Evolutionary conservation across 2,329 filamentous ascomycete species (phyloP).

Genomic region (Aspergillus sp.): DNA sequence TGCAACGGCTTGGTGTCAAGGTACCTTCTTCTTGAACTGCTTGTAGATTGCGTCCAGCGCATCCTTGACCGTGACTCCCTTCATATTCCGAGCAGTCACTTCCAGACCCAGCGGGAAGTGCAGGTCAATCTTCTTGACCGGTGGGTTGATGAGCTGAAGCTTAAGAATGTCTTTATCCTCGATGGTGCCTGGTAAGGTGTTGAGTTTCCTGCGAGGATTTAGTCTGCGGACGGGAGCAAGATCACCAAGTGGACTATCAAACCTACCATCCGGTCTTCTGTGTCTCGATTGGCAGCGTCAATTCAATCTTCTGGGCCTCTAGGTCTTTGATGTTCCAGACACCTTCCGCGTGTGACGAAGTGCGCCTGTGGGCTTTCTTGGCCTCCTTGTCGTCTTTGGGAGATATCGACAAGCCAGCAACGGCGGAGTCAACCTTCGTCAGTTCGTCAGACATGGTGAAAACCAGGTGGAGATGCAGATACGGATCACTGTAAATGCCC

Average conservation of each 20-base stretch:
- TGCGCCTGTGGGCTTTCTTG: constrained; percentile 65
- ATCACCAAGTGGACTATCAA: neutral
- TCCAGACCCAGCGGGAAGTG: constrained; percentile 86
- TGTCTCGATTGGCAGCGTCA: constrained; percentile 36
- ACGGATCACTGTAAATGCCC: neutral
- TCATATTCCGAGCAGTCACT: constrained; percentile 85
- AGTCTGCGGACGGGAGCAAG: neutral
- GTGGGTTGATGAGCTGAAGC: constrained; percentile 74
- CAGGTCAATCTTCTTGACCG: constrained; percentile 91
- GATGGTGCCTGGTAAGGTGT: constrained; percentile 73
- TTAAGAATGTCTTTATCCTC: constrained; percentile 85
- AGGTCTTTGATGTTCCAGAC: constrained; percentile 83
- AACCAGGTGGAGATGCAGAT: constrained; percentile 1
- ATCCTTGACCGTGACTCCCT: constrained; percentile 96
- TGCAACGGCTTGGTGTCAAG: constrained; percentile 10
- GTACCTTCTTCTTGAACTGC: constrained; percentile 92
- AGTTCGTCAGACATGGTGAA: constrained; percentile 63
- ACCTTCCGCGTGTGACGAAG: constrained; percentile 70
- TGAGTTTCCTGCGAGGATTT: constrained; percentile 73
- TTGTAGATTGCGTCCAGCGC: constrained; percentile 94
- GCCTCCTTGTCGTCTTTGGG: constrained; percentile 59
- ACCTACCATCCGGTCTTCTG: constrained; percentile 37
- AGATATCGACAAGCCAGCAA: constrained; percentile 72
- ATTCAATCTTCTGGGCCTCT: constrained; percentile 34
- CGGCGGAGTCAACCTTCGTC: constrained; percentile 87